Percentiles rank a stretch among this genome's conserved stretches.
These are phyloP conservation scores for Phylloporus arenicola DNA, from an alignment of 768 basidiomycete genomes.

Conservation along the genomic window DNA sequence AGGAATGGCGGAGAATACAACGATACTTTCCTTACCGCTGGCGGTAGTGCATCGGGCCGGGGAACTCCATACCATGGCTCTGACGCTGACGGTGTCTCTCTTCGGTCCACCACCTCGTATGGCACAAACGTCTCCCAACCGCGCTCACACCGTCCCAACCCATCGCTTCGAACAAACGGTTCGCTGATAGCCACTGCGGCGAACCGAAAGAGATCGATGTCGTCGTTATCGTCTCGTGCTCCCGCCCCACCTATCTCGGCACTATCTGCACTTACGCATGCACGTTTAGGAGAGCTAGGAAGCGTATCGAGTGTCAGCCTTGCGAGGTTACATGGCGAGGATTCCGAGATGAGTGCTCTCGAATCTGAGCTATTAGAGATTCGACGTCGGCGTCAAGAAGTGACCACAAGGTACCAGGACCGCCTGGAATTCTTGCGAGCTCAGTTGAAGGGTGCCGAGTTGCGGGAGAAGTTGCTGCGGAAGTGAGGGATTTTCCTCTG, in stretches of 20 bases:
- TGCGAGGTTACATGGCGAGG: constrained; percentile 38
- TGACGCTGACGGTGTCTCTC: constrained; percentile 48
- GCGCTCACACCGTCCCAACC: constrained; percentile 40
- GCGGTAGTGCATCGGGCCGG: constrained; percentile 24
- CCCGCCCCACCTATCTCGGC: constrained; percentile 33
- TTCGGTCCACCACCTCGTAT: constrained; percentile 48
- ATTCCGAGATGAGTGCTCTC: constrained; percentile 32
- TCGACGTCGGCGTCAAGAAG: constrained; percentile 62
- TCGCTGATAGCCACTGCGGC: constrained; percentile 29
- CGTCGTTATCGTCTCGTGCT: constrained; percentile 52
- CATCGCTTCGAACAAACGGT: constrained; percentile 33
- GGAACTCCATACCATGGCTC: constrained; percentile 29
- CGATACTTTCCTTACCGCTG: constrained; percentile 22
- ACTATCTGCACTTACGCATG: constrained; percentile 26
- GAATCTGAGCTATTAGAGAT: constrained; percentile 68
- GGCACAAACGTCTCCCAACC: constrained; percentile 45
- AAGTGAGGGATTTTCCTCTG: constrained; percentile 33
- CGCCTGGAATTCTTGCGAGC: constrained; percentile 78
- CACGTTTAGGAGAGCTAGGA: constrained; percentile 29
- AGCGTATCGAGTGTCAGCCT: constrained; percentile 49
- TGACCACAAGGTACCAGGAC: constrained; percentile 64
- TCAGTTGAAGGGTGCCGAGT: constrained; percentile 75
- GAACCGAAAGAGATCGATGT: constrained; percentile 54
- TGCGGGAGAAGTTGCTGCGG: constrained; percentile 75
- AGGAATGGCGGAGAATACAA: constrained; percentile 23